phyloP scores from a whole-genome alignment of 2,329 filamentous ascomycete species.

The Xylaria sp. region DNA sequence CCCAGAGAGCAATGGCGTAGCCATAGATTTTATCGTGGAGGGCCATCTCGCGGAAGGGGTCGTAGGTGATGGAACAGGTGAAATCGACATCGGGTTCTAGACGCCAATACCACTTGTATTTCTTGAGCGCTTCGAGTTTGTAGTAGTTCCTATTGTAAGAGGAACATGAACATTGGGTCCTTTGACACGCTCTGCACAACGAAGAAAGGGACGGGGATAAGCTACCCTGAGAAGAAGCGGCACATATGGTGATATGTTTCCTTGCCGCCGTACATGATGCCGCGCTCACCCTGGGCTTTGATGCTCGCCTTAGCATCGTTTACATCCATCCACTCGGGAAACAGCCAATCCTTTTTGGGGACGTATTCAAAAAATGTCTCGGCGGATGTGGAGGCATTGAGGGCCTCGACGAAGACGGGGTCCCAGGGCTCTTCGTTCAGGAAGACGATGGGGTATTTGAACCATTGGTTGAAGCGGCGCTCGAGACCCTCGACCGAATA shows the following conservation, averaged over 20 bases:
- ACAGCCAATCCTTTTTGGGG: constrained; percentile 37
- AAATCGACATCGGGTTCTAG: constrained; percentile 42
- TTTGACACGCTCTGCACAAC: neutral
- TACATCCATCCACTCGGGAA: constrained; percentile 34
- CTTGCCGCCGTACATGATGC: constrained; percentile 37
- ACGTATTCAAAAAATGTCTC: constrained; percentile 39
- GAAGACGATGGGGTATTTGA: constrained; percentile 43
- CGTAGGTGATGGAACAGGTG: constrained; percentile 42
- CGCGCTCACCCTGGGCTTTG: constrained; percentile 31
- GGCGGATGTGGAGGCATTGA: constrained; percentile 32
- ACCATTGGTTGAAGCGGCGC: constrained; percentile 42
- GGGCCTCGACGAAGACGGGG: constrained; percentile 32
- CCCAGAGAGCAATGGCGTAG: constrained; percentile 40
- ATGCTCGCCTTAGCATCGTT: constrained; percentile 32
- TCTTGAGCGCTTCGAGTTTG: constrained; percentile 37
- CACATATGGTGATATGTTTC: constrained; percentile 41
- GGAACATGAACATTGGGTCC: constrained; percentile 2
- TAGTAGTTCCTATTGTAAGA: constrained; percentile 36
- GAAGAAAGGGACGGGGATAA: neutral
- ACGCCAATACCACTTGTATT: constrained; percentile 45
- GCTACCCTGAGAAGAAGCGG: constrained; percentile 40
- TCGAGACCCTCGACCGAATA: constrained; percentile 40
- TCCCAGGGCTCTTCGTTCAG: constrained; percentile 43
- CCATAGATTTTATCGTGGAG: constrained; percentile 40
- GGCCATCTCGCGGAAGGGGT: constrained; percentile 43